Conservation (phyloP, 225 moss, liverwort and hornwort genomes). For the Sphagnum contortum region DNA sequence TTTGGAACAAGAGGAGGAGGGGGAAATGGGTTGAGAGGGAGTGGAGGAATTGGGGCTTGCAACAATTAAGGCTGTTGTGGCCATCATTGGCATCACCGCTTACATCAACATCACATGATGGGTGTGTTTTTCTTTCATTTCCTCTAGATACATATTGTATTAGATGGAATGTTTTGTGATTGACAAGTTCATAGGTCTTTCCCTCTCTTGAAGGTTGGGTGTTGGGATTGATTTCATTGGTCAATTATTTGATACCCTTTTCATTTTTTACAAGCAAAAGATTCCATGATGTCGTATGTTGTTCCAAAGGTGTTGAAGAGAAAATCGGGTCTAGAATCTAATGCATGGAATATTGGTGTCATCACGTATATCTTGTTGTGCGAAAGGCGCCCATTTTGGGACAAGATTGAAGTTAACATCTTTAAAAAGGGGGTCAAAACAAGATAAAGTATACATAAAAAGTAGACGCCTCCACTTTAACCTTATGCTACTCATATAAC, state of each 20-base stretch:
- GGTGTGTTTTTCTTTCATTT: not conserved
- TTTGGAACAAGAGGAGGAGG: too few relatives aligned
- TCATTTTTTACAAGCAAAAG: conserved; percentile 13
- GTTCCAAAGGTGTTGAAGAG: conserved; percentile 48
- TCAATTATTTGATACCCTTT: too few relatives aligned
- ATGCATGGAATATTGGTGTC: conserved; percentile 56
- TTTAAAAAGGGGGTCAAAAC: conserved; percentile 10
- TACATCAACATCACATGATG: not conserved
- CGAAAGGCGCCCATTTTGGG: conserved; percentile 50
- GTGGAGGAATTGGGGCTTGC: too few relatives aligned
- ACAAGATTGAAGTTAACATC: conserved; percentile 44
- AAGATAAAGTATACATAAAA: too few relatives aligned
- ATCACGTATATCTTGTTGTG: conserved; percentile 45
- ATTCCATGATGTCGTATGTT: conserved; percentile 50
- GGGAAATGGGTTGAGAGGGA: too few relatives aligned
- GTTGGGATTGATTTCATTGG: too few relatives aligned
- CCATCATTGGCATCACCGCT: conserved; percentile 4
- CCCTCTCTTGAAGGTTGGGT: not conserved
- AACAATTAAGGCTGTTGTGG: too few relatives aligned
- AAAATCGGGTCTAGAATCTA: conserved; percentile 48
- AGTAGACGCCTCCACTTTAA: too few relatives aligned
- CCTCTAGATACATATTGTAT: too few relatives aligned
- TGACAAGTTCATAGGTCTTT: too few relatives aligned
- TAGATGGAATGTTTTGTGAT: too few relatives aligned
- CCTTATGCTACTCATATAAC: too few relatives aligned